Evolutionary conservation across 805 yeast species (phyloP), one percentile per base, ranked within the genome.

Genomic region (Yarrowia phangngaensis): DNA sequence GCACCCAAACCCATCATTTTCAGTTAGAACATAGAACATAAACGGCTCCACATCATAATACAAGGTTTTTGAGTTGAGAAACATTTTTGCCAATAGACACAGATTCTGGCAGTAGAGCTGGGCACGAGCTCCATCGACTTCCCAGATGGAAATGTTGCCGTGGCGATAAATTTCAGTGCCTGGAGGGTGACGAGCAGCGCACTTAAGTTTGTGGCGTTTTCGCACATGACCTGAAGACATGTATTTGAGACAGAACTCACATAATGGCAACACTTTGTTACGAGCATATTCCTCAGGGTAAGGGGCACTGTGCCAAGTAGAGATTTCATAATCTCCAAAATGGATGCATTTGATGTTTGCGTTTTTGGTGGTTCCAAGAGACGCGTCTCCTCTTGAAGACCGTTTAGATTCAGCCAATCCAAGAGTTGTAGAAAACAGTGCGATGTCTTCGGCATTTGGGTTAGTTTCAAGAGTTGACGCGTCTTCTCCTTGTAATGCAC

Each of bases 21-120:
- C 92, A 4, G 90, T 84, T 34, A 92, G 65, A 2, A 89, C 79
- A 64, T 90, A 92, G 61, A 92, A 92, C 61, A 84, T 75, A 58
- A 90, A 90, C 1, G 97, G 96, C 63, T 92, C 96, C 33, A 90
- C 97, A 60, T 92, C 97, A 61, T 87, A 87, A 61, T 88, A 89
- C 45, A 92, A 69, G 0, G 97, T 87, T 61, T 92, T 92, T 2
- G 96, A 86, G 63, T 89, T 86, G 45, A 92, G 70, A 59, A 89
- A 92, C 52, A 88, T 67, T 62, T 90, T 92, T 2, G 97, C 95
- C 55, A 92, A 64, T 32, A 90, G 70, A 68, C 98, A 92, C 50
- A 92, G 66, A 61, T 87, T 88, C 62, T 88, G 96, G 64, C 97
- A 88, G 60, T 83, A 90, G 45, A 75, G 73, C 12, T 81, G 80